phyloP scores from a whole-genome alignment of 192 early-diverging fungal genomes.

The Podila horticola region DNA sequence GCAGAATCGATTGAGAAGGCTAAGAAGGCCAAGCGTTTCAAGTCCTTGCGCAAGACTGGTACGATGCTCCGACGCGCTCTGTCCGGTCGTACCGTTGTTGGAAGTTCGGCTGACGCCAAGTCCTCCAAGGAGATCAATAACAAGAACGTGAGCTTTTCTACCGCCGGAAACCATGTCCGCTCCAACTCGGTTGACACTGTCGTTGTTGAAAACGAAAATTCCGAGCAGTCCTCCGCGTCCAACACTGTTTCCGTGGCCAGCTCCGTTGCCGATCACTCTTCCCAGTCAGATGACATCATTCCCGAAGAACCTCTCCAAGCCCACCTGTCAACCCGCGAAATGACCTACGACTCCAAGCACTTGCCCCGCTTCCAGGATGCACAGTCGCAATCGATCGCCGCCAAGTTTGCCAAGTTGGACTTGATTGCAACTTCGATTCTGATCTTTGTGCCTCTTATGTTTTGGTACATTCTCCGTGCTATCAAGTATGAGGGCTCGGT shows the following conservation, averaged over 20 bases:
- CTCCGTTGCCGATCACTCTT: neutral
- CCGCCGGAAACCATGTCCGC: constrained; percentile 1
- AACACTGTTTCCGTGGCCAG: neutral
- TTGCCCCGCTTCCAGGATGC: constrained; percentile 45
- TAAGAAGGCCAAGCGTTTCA: constrained; percentile 22
- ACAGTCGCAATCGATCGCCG: constrained; percentile 7
- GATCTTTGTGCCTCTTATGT: constrained; percentile 25
- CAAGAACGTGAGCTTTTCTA: neutral
- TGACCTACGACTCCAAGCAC: constrained; percentile 27
- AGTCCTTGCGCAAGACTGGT: constrained; percentile 29
- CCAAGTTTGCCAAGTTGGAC: constrained; percentile 22
- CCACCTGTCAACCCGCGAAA: constrained; percentile 9
- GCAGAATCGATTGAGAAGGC: constrained; percentile 13
- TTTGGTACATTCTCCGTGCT: constrained; percentile 32
- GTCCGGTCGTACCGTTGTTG: constrained; percentile 36
- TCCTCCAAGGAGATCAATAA: neutral
- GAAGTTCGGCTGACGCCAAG: neutral
- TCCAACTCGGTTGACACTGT: neutral
- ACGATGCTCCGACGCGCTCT: constrained; percentile 30
- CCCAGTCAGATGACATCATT: neutral
- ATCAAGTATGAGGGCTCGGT: constrained; percentile 29
- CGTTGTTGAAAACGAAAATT: neutral
- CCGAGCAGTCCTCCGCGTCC: no score
- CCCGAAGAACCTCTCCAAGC: neutral
- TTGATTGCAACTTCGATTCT: constrained; percentile 10